Evolutionary conservation across 2,329 filamentous ascomycete genomes (phyloP).

Genomic region (Ramularia collo-cygni): DNA sequence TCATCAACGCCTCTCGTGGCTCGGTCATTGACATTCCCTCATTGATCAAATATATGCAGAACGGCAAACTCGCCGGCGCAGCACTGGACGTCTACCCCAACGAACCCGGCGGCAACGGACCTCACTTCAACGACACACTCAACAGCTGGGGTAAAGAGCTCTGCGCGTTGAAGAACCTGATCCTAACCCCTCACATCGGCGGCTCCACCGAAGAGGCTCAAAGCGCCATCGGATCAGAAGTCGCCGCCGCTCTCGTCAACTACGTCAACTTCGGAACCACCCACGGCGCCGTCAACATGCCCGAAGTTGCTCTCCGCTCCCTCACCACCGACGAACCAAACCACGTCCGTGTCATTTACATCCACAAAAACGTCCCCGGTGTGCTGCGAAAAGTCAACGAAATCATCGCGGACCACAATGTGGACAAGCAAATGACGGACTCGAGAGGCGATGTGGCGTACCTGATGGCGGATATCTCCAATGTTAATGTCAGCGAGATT

Average conservation of each 20-base stretch:
- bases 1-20: slow-evolving; percentile 93
- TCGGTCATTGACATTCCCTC: slow-evolving; percentile 92
- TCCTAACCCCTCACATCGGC: slow-evolving; percentile 93
- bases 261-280: slow-evolving; percentile 96
- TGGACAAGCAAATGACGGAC: slow-evolving; percentile 98
- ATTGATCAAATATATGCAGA: slow-evolving; percentile 77
- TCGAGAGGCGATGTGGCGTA: slow-evolving; percentile 91
- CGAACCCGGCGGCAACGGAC: slow-evolving; percentile 88
- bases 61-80: slow-evolving; percentile 82
- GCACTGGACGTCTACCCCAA: slow-evolving; percentile 95
- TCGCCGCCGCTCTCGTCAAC: slow-evolving; percentile 76
- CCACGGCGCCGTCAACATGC: slow-evolving; percentile 87
- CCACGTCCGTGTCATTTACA: slow-evolving; percentile 89
- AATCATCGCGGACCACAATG: slow-evolving; percentile 89
- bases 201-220: slow-evolving; percentile 97
- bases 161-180: slow-evolving; percentile 78
- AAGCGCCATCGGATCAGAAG: slow-evolving; percentile 90
- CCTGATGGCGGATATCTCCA: slow-evolving; percentile 94
- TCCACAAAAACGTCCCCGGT: slow-evolving; percentile 93
- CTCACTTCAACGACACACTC: slow-evolving; percentile 81
- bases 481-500: slow-evolving; percentile 72
- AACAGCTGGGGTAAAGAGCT: slow-evolving; percentile 84
- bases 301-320: slow-evolving; percentile 87
- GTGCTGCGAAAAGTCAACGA: slow-evolving; percentile 93
- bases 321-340: slow-evolving; percentile 83